Conservation (phyloP, 768 basidiomycete genomes). For the Lactifluus volemus region DNA sequence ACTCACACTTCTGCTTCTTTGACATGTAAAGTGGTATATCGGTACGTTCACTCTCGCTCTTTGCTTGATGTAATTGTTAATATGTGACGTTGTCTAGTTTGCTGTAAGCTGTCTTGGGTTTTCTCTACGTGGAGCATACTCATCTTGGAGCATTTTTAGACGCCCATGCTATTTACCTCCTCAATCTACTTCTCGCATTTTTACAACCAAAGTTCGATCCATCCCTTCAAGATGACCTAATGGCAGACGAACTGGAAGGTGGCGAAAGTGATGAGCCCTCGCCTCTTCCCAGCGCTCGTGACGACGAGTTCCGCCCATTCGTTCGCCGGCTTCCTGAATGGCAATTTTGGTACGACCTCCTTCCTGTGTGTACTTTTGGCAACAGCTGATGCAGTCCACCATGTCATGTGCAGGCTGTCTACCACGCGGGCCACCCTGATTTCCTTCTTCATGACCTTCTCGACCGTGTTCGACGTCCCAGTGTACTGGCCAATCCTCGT, state of each 20-base stretch:
- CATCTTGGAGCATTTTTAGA: slow-evolving; percentile 34
- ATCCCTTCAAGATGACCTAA: slow-evolving; percentile 84
- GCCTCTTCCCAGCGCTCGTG: slow-evolving; percentile 58
- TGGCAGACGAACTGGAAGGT: slow-evolving; percentile 93
- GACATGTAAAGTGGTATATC: slow-evolving; percentile 71
- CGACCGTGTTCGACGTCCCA: slow-evolving; percentile 85
- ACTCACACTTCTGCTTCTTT: slow-evolving; percentile 1
- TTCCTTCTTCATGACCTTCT: slow-evolving; percentile 72
- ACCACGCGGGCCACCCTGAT: slow-evolving; percentile 83
- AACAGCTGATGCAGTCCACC: neutral
- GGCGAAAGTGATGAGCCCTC: slow-evolving; percentile 41
- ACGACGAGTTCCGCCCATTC: slow-evolving; percentile 97
- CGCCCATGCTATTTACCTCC: slow-evolving; percentile 89
- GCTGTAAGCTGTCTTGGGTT: slow-evolving; percentile 44
- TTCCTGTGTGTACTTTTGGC: neutral
- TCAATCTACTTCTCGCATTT: slow-evolving; percentile 95
- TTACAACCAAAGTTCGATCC: slow-evolving; percentile 98
- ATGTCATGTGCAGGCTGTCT: slow-evolving; percentile 56
- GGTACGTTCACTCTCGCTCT: slow-evolving; percentile 41
- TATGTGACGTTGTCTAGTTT: slow-evolving; percentile 35
- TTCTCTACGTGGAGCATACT: neutral
- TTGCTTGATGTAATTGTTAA: neutral
- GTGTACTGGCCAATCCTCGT: slow-evolving; percentile 99
- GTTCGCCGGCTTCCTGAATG: slow-evolving; percentile 92
- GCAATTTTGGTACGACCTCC: slow-evolving; percentile 74